Base-by-base conservation (phyloP, 108 stramenopile genomes). In the Epithemia pelagica region DNA sequence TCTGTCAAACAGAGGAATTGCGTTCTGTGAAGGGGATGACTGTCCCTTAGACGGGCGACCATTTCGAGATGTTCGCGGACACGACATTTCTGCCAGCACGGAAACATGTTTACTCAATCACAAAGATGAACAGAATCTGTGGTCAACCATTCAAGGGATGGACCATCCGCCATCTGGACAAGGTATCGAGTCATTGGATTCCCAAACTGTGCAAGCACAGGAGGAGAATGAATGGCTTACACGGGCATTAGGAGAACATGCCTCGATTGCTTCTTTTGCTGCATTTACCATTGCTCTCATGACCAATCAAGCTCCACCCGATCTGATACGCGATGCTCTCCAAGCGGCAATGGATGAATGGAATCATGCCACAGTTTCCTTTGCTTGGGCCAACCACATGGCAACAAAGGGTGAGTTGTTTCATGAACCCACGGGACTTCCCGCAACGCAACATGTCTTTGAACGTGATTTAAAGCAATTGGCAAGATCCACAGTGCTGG, bases 251-350 rank as follows among this genome's bases (percentile, higher is more conserved):
- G 83, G 80, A 0, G 83, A 84, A 60, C 83, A 84, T 59, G 66
- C 83, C 2, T 84, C 83, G n/a, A 76, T 84, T 32, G 76, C 83
- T 27, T 80, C 83, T 15, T 84, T 84, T 61, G 72, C 83, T 28
- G 83, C 80, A 20, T 84, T 81, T 74, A 62, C 78, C 20, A 81
- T 84, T 63, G 78, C 83, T 0, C 74, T 85, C 25, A 85, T 85
- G 84, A 74, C 84, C 59, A 85, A 82, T 53, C 62, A 70, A 33
- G 81, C 84, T 51, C 78, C 81, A 2, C 75, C 78, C 19, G 54
- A 62, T n/a, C 76, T 85, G 71, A 72, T 85, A 0, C 57, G 78
- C 31, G 83, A 79, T 67, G 70, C 83, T 23, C 65, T 84, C 0
- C 65, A 52, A 64, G 83, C 83, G 2, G 83, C 74, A n/a, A 28